These are phyloP conservation scores for Lathyrus aphaca DNA, from an alignment of 306 rosid species.

Conservation along the genomic window DNA sequence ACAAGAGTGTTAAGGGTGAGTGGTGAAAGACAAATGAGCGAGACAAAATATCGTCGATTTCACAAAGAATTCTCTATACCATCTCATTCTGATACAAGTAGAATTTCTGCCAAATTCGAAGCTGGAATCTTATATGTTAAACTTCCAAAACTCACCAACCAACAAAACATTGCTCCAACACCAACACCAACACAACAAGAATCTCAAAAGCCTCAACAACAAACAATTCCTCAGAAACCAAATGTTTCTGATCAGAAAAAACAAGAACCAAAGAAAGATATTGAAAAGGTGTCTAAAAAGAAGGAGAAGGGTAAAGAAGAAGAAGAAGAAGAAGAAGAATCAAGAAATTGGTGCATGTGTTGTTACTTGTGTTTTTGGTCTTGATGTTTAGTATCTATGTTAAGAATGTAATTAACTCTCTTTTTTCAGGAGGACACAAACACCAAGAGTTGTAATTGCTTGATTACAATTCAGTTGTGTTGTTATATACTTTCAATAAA, in stretches of 20 bases:
- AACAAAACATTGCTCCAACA: background rate
- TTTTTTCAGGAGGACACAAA: slow-evolving; percentile 32
- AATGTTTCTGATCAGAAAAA: slow-evolving; percentile 16
- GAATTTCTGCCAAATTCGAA: slow-evolving; percentile 43
- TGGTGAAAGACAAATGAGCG: slow-evolving; percentile 49
- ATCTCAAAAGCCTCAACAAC: slow-evolving; percentile 31
- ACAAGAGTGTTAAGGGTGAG: slow-evolving; percentile 36
- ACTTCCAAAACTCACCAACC: slow-evolving; percentile 31
- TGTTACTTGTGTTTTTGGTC: slow-evolving; percentile 18
- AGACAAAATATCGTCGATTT: slow-evolving; percentile 35
- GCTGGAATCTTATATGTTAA: slow-evolving; percentile 36
- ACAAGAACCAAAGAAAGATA: slow-evolving; percentile 17
- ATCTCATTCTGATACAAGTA: background rate
- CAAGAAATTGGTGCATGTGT: slow-evolving; percentile 14
- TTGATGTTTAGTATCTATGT: slow-evolving; percentile 34
- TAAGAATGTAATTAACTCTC: slow-evolving; percentile 27
- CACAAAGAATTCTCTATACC: slow-evolving; percentile 12
- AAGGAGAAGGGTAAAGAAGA: background rate
- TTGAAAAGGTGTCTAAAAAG: background rate
- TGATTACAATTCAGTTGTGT: background rate
- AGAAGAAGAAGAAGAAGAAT: slow-evolving; percentile 17
- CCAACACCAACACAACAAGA: slow-evolving; percentile 6
- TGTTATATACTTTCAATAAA: background rate
- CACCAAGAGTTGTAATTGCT: slow-evolving; percentile 28
- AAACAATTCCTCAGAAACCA: background rate